A percentile compares a stretch with the other conserved stretches of the same genome.
Evolutionary conservation across 495 filamentous ascomycete genomes (phyloP).

Genomic region (Penicillium samsonianum): DNA sequence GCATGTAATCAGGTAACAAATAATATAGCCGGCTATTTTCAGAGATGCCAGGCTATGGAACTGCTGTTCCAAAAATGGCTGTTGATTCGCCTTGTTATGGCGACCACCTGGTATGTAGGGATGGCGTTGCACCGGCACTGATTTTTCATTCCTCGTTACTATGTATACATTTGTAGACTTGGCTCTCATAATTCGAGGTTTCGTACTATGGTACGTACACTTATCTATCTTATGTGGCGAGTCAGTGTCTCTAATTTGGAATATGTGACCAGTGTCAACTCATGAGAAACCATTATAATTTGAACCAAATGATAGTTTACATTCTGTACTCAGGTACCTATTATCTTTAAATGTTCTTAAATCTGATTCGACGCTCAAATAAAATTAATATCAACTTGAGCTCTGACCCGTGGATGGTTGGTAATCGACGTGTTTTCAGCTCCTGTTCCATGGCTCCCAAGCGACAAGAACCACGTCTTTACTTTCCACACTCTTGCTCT

Average conservation of each 20-base stretch:
- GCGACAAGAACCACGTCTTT: conserved; percentile 14
- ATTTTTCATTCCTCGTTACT: conserved; percentile 36
- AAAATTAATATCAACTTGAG: conserved; percentile 1
- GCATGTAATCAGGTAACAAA: conserved; percentile 28
- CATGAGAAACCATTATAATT: background rate
- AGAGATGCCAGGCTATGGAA: conserved; percentile 16
- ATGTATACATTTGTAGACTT: conserved; percentile 3
- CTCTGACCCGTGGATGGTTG: background rate
- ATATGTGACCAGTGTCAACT: background rate
- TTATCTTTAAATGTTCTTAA: background rate
- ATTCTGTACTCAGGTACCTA: too few relatives aligned
- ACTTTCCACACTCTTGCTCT: background rate
- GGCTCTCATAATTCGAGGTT: background rate
- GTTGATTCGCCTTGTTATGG: conserved; percentile 31
- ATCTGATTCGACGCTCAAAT: background rate
- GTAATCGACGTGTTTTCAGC: background rate
- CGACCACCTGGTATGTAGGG: conserved; percentile 35
- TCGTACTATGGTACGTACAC: background rate
- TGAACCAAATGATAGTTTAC: background rate
- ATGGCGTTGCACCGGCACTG: conserved; percentile 24
- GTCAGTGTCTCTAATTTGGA: background rate
- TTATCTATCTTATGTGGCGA: background rate
- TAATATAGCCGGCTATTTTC: conserved; percentile 21
- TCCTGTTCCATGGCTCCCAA: conserved; percentile 15
- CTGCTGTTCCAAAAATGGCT: conserved; percentile 1